A percentile compares a stretch with the other conserved stretches of the same genome.
Conservation (phyloP, 192 early-diverging fungal species). For the Chytriomyces sp. region DNA sequence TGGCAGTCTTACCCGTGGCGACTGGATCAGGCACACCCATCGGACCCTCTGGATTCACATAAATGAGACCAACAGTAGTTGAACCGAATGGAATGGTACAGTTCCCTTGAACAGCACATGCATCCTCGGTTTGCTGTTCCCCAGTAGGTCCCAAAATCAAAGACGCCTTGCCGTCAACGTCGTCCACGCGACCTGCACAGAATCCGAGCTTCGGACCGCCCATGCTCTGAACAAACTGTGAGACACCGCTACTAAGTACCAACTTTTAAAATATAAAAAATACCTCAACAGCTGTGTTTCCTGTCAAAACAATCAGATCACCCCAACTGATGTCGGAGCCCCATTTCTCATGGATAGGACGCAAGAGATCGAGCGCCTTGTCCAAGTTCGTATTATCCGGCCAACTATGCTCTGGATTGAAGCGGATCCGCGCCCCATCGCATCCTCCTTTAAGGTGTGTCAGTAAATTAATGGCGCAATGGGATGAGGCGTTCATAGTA, state of each 20-base stretch:
- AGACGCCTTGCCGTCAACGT: slow-evolving; percentile 8
- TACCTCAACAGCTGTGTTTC: slow-evolving; percentile 34
- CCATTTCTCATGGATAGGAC: slow-evolving; percentile 74
- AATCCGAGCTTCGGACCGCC: slow-evolving; percentile 17
- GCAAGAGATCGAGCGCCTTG: slow-evolving; percentile 70
- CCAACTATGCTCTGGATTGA: slow-evolving; percentile 42
- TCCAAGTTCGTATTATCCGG: slow-evolving; percentile 78
- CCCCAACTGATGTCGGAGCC: slow-evolving; percentile 76
- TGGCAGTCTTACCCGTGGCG: background rate
- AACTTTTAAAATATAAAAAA: background rate
- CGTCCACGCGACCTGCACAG: slow-evolving; percentile 21
- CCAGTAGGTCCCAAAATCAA: slow-evolving; percentile 23
- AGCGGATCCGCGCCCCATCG: slow-evolving; percentile 68
- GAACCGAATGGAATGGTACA: slow-evolving; percentile 32
- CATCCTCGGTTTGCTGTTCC: slow-evolving; percentile 10
- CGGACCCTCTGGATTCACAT: slow-evolving; percentile 26
- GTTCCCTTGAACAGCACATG: slow-evolving; percentile 27
- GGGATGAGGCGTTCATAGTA: too few species aligned
- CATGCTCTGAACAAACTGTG: slow-evolving; percentile 1
- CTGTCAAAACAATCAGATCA: slow-evolving; percentile 81
- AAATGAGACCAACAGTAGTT: slow-evolving; percentile 28
- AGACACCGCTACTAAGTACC: background rate
- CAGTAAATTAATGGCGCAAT: too few species aligned
- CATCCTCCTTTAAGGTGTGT: too few species aligned
- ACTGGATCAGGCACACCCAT: slow-evolving; percentile 10